Conservation (phyloP, 2,329 filamentous ascomycete genomes). For the Cladophialophora yegresii region DNA sequence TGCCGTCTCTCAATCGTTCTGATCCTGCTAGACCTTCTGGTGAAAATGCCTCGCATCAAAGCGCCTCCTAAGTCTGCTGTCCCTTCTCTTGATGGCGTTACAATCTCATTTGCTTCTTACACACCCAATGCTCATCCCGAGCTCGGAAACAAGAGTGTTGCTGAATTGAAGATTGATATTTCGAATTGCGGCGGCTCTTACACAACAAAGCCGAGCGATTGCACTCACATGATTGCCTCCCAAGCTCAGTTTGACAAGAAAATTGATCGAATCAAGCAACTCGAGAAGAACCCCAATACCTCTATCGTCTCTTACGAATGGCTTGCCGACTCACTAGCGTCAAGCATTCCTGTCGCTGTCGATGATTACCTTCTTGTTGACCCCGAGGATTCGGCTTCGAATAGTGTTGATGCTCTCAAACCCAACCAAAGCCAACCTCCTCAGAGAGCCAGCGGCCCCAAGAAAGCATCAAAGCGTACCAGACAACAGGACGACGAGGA, state of each 20-base stretch:
- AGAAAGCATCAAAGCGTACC: constrained; percentile 23
- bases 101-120: constrained; percentile 25
- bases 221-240: constrained; percentile 46
- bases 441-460: neutral
- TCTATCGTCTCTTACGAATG: constrained; percentile 25
- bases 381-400: constrained; percentile 1
- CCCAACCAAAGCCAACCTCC: neutral
- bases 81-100: constrained; percentile 15
- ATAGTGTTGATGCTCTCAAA: neutral
- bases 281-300: constrained; percentile 4
- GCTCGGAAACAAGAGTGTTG: constrained; percentile 19
- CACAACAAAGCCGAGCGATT: constrained; percentile 39
- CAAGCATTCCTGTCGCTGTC: constrained; percentile 11
- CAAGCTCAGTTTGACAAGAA: constrained; percentile 44
- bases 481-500: constrained; percentile 23
- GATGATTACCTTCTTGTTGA: constrained; percentile 18
- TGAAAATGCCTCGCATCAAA: constrained; percentile 21
- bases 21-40: neutral
- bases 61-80: constrained; percentile 7
- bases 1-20: neutral
- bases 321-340: constrained; percentile 24
- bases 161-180: constrained; percentile 39
- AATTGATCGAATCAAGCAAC: constrained; percentile 15
- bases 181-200: constrained; percentile 43
- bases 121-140: constrained; percentile 9